phyloP scores from a whole-genome alignment of 148 eudicot species.

The Arctostaphylos glauca region DNA sequence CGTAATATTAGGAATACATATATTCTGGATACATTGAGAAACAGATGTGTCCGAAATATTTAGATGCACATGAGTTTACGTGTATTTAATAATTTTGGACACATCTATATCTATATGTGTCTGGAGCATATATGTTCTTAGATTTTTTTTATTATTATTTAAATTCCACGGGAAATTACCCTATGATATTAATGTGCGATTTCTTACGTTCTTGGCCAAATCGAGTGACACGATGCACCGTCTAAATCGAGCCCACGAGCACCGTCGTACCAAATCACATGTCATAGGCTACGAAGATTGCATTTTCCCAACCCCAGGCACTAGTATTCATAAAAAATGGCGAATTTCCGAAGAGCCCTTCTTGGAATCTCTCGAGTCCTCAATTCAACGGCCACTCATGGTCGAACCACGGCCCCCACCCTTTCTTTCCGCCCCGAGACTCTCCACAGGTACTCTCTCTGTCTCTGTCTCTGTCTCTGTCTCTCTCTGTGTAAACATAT shows the following conservation, averaged over 20 bases:
- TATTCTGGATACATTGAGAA: no score
- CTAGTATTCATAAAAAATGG: conserved; percentile 23
- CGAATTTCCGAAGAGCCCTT: conserved; percentile 42
- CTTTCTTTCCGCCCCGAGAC: conserved; percentile 10
- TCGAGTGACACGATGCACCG: not conserved
- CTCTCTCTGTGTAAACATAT: not conserved
- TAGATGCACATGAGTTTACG: no score
- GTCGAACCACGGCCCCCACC: not conserved
- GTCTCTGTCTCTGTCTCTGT: not conserved
- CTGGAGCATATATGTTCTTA: no score
- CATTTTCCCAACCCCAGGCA: not conserved
- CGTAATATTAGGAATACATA: no score
- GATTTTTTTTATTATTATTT: no score
- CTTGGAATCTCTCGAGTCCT: conserved; percentile 34
- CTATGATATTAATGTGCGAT: no score
- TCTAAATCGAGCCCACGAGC: not conserved
- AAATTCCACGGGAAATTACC: no score
- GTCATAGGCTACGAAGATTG: not conserved
- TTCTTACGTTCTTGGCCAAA: no score
- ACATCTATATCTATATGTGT: no score
- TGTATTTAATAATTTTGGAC: no score
- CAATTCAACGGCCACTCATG: conserved; percentile 9
- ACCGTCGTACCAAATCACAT: not conserved
- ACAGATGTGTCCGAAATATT: no score
- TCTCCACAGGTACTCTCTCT: conserved; percentile 20